phyloP scores from a whole-genome alignment of 306 rosid genomes.

The Lotus japonicus region DNA sequence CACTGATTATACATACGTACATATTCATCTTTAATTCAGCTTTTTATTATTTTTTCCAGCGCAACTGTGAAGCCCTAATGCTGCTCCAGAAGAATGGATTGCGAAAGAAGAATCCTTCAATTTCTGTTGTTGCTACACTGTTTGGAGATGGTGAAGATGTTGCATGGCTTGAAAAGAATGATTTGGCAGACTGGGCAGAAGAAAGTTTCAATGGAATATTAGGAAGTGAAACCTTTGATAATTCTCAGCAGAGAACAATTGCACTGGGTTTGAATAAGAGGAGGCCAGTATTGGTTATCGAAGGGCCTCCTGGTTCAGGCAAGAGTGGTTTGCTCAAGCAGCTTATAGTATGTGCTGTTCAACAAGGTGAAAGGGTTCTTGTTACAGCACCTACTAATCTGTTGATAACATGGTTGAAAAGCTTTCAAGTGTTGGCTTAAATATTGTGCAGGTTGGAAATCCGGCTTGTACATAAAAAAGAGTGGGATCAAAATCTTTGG shows the following conservation, averaged over 20 bases:
- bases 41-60: conserved; percentile 40
- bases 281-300: conserved; percentile 65
- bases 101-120: conserved; percentile 64
- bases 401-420: conserved; percentile 83
- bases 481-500: conserved; percentile 69
- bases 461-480: conserved; percentile 67
- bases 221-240: conserved; percentile 38
- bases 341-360: conserved; percentile 52
- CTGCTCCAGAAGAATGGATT: conserved; percentile 78
- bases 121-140: conserved; percentile 60
- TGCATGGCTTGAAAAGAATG: conserved; percentile 54
- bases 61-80: conserved; percentile 87
- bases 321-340: conserved; percentile 77
- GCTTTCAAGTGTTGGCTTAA: conserved; percentile 46
- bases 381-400: conserved; percentile 84
- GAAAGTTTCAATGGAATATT: conserved; percentile 26
- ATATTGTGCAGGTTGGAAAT: conserved; percentile 76
- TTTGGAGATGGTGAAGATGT: conserved; percentile 72
- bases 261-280: conserved; percentile 65
- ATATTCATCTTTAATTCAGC: neutral
- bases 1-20: neutral
- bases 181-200: conserved; percentile 49
- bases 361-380: conserved; percentile 77
- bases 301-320: conserved; percentile 92
- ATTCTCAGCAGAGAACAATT: conserved; percentile 54